These are phyloP conservation scores for Annulohypoxylon nitens DNA, from an alignment of 495 filamentous ascomycete species.

Conservation along the genomic window DNA sequence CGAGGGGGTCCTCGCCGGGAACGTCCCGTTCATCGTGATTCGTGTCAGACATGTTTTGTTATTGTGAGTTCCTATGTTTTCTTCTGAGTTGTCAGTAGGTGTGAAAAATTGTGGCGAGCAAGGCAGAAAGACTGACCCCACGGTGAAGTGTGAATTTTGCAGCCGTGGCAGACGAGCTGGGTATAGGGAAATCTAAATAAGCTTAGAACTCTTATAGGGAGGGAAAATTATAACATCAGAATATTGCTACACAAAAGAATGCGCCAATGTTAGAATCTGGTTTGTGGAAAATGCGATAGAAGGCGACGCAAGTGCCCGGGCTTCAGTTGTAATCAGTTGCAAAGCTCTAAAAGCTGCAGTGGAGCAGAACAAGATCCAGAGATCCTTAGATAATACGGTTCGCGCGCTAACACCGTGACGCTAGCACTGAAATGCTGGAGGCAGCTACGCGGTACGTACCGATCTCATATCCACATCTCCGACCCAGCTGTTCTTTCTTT, in stretches of 20 bases:
- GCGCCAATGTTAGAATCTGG: neutral
- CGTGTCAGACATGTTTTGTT: constrained; percentile 50
- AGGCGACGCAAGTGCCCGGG: constrained; percentile 12
- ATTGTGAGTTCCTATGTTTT: neutral
- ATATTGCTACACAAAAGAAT: constrained; percentile 13
- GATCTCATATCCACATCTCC: neutral
- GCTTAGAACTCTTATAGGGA: neutral
- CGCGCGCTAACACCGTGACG: neutral
- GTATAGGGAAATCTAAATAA: neutral
- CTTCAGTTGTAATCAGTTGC: constrained; percentile 9
- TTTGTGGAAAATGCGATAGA: constrained; percentile 33
- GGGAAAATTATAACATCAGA: constrained; percentile 9
- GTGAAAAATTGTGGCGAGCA: neutral
- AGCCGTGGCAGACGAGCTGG: neutral
- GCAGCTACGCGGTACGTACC: constrained; percentile 10
- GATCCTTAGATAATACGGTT: constrained; percentile 29
- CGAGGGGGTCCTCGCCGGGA: constrained; percentile 49
- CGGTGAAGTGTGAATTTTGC: neutral
- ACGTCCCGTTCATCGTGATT: constrained; percentile 48
- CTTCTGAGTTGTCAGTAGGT: constrained; percentile 15
- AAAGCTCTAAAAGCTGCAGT: constrained; percentile 43
- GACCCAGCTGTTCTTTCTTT: constrained; percentile 2
- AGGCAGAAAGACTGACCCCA: constrained; percentile 34
- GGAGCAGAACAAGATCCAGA: constrained; percentile 20
- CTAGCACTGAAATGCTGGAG: neutral